Base-by-base conservation (phyloP, 148 eudicot genomes). In the Amaranthus hypochondriacus region DNA sequence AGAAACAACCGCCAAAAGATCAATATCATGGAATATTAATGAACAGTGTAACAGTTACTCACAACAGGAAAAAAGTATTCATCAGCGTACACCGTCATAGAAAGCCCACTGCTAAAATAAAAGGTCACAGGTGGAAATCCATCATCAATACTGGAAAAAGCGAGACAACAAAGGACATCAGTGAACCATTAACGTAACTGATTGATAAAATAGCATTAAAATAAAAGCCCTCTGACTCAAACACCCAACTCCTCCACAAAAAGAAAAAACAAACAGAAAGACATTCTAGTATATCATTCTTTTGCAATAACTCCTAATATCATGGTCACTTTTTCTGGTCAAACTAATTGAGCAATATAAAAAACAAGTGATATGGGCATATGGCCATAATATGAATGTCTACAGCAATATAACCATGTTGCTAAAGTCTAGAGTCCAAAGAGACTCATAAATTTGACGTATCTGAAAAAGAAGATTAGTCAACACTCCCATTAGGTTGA, bases 41-140 rank as follows among this genome's bases (percentile, higher is more conserved):
- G 28, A 42, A 46, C n/a, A 10, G 62, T 74, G 77, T 48, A 62
- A 47, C 52, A 77, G 28, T 42, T 72, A 90, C 98, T 93, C 86
- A 93, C 98, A 72, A 88, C 83, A 51, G 90, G 89, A 72, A 93
- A 93, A 42, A 93, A 87, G 76, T 93, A 93, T 64, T 93, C 94
- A 57, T 75, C 86, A 21, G 98, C 94, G 82, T 87, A 81, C 76
- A 93, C 96, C 73, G 69, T 84, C 87, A 93, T 76, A 54, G 82
- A 76, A 69, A 93, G 94, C 47, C 87, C 82, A 69, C 83, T 82
- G 73, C 79, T 81, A 80, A 93, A 93, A 75, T 86, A 83, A 66
- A 93, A 83, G 46, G 87, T 87, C 59, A 93, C 92, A 4, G 83
- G 72, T 7, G 98, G 98, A 77, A 93, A 93, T 81, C 85, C 96